These are phyloP conservation scores for Porogramme epimiltina DNA, from an alignment of 1,284 basidiomycete genomes.

Conservation along the genomic window DNA sequence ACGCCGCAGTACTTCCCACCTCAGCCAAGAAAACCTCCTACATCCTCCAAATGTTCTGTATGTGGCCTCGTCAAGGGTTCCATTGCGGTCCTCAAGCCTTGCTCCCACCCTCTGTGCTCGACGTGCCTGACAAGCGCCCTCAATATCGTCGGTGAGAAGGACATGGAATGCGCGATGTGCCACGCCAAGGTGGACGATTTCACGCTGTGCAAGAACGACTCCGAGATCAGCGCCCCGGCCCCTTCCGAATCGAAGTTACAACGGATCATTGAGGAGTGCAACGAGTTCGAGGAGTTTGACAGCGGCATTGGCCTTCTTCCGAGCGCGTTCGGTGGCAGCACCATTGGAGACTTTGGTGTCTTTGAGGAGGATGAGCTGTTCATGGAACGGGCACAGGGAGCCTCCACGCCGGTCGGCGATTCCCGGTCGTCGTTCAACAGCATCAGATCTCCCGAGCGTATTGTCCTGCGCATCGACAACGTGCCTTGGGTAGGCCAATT, in stretches of 20 bases:
- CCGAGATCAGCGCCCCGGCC: not conserved
- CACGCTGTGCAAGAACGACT: slow-evolving; percentile 42
- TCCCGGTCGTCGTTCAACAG: slow-evolving; percentile 7
- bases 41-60: slow-evolving; percentile 44
- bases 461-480: slow-evolving; percentile 79
- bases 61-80: slow-evolving; percentile 47
- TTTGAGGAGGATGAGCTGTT: slow-evolving; percentile 27
- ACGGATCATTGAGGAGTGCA: slow-evolving; percentile 20
- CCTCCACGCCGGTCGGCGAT: slow-evolving; percentile 32
- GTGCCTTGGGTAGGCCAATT: slow-evolving; percentile 75
- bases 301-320: slow-evolving; percentile 23
- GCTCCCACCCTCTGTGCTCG: slow-evolving; percentile 73
- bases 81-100: slow-evolving; percentile 71
- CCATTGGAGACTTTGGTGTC: slow-evolving; percentile 11
- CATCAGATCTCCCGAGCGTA: slow-evolving; percentile 37
- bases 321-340: slow-evolving; percentile 21
- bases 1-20: slow-evolving; percentile 18
- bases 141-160: slow-evolving; percentile 84
- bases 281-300: slow-evolving; percentile 21
- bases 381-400: slow-evolving; percentile 33
- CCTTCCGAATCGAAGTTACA: slow-evolving; percentile 9
- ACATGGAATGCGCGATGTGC: slow-evolving; percentile 80
- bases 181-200: slow-evolving; percentile 69
- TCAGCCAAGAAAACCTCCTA: slow-evolving; percentile 7
- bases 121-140: slow-evolving; percentile 78